Evolutionary conservation across 176 grass and related monocot genomes (phyloP).

Genomic region (Saccharum spontaneum): DNA sequence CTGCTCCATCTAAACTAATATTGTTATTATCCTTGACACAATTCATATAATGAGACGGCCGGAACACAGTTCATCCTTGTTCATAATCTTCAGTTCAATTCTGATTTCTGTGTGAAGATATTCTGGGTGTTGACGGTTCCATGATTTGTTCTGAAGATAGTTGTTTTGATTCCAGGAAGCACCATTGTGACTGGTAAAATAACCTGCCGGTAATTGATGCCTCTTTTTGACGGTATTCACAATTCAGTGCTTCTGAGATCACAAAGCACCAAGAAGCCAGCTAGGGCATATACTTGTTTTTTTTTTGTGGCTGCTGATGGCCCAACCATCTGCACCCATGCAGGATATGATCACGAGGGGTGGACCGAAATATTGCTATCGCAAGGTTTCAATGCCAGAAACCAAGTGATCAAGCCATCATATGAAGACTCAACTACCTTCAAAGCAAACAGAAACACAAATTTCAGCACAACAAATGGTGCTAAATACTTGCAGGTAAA

Average conservation of each 20-base stretch:
- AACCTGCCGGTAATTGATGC: conserved; percentile 9
- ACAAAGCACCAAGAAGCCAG: conserved; percentile 26
- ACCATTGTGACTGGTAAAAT: conserved; percentile 6
- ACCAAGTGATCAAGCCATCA: conserved; percentile 32
- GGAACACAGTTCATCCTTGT: conserved; percentile 18
- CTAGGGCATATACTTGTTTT: conserved; percentile 17
- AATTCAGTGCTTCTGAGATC: conserved; percentile 25
- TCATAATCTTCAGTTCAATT: conserved; percentile 14
- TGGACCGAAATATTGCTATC: conserved; percentile 17
- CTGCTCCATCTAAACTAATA: not conserved
- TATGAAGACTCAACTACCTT: conserved; percentile 40
- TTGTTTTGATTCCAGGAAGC: conserved; percentile 13
- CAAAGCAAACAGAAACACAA: conserved; percentile 29
- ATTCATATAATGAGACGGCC: not conserved
- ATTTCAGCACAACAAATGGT: conserved; percentile 25
- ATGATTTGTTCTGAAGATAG: conserved; percentile 35
- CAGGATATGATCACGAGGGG: conserved; percentile 17
- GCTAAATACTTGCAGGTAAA: not conserved
- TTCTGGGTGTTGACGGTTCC: not conserved
- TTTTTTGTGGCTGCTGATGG: conserved; percentile 5
- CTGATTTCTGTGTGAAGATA: conserved; percentile 8
- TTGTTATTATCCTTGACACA: not conserved
- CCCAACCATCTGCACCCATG: conserved; percentile 29
- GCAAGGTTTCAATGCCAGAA: conserved; percentile 17
- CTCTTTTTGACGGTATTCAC: conserved; percentile 9